phyloP scores from a whole-genome alignment of 2,329 filamentous ascomycete genomes.

The Cercospora zeina region DNA sequence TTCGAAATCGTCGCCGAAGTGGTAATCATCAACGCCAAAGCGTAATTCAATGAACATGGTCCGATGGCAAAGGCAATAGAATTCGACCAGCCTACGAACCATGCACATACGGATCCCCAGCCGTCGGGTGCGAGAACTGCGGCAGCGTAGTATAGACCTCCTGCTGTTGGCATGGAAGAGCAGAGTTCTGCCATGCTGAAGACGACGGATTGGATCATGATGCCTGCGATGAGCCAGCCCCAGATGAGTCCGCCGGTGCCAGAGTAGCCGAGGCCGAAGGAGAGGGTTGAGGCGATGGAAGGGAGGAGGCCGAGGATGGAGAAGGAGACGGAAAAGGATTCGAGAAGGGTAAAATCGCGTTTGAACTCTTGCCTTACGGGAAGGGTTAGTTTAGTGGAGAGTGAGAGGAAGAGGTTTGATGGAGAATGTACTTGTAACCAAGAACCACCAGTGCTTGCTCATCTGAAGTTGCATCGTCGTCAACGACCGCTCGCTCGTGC shows the following conservation, averaged over 20 bases:
- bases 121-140: slow-evolving; percentile 42
- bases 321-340: slow-evolving; percentile 43
- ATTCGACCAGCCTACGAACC: slow-evolving; percentile 40
- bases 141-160: slow-evolving; percentile 39
- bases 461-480: slow-evolving; percentile 25
- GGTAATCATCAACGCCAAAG: slow-evolving; percentile 40
- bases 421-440: slow-evolving; percentile 28
- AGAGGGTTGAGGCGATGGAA: slow-evolving; percentile 43
- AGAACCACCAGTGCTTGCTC: slow-evolving; percentile 26
- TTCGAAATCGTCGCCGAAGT: slow-evolving; percentile 41
- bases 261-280: slow-evolving; percentile 41
- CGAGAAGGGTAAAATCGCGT: slow-evolving; percentile 38
- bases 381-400: not conserved
- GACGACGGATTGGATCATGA: slow-evolving; percentile 40
- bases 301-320: slow-evolving; percentile 43
- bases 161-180: slow-evolving; percentile 46
- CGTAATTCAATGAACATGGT: slow-evolving; percentile 42
- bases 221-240: slow-evolving; percentile 41
- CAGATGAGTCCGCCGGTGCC: slow-evolving; percentile 34
- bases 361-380: slow-evolving; percentile 26
- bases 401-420: not conserved
- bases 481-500: slow-evolving; percentile 26
- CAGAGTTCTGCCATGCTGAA: slow-evolving; percentile 43
- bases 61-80: slow-evolving; percentile 38
- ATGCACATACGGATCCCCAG: slow-evolving; percentile 31